A percentile compares a stretch with the other conserved stretches of the same genome.
Evolutionary conservation across 768 basidiomycete species (phyloP).

Genomic region (Psilocybe tampanensis): DNA sequence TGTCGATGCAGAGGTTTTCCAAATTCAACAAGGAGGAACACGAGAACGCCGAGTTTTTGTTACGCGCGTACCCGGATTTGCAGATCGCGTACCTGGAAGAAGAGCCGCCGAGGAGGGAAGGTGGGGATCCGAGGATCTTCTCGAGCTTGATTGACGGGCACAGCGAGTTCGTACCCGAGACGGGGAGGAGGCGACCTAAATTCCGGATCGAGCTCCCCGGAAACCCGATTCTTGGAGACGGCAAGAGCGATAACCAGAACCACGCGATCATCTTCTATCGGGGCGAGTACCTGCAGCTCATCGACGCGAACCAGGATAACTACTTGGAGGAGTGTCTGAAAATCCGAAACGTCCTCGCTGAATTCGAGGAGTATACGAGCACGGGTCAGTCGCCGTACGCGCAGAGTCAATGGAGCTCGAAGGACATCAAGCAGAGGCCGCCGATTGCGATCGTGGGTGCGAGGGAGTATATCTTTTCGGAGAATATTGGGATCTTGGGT

Average conservation of each 20-base stretch:
- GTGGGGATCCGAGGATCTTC: conserved; percentile 93
- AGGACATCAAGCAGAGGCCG: conserved; percentile 83
- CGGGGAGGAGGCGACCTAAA: conserved; percentile 88
- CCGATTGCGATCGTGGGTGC: conserved; percentile 98
- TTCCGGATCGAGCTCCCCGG: conserved; percentile 98
- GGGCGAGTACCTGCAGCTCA: conserved; percentile 98
- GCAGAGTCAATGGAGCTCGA: conserved; percentile 83
- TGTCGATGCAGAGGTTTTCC: conserved; percentile 99
- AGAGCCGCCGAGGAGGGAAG: conserved; percentile 91
- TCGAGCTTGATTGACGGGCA: conserved; percentile 97
- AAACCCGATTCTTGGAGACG: conserved; percentile 98
- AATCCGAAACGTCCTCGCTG: conserved; percentile 96
- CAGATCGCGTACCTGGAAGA: conserved; percentile 99
- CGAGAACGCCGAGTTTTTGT: conserved; percentile 97
- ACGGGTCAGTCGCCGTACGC: conserved; percentile 91
- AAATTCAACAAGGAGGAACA: conserved; percentile 99
- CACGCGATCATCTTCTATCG: conserved; percentile 99
- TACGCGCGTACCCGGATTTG: conserved; percentile 97
- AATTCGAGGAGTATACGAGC: conserved; percentile 92
- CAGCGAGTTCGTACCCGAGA: conserved; percentile 91
- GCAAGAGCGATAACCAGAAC: conserved; percentile 99
- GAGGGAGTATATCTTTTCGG: conserved; percentile 99
- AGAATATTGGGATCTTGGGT: conserved; percentile 98
- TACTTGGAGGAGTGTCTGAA: conserved; percentile 99
- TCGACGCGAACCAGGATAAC: conserved; percentile 99